These are phyloP conservation scores for Tuber indicum DNA, from an alignment of 495 filamentous ascomycete genomes.

Conservation along the genomic window DNA sequence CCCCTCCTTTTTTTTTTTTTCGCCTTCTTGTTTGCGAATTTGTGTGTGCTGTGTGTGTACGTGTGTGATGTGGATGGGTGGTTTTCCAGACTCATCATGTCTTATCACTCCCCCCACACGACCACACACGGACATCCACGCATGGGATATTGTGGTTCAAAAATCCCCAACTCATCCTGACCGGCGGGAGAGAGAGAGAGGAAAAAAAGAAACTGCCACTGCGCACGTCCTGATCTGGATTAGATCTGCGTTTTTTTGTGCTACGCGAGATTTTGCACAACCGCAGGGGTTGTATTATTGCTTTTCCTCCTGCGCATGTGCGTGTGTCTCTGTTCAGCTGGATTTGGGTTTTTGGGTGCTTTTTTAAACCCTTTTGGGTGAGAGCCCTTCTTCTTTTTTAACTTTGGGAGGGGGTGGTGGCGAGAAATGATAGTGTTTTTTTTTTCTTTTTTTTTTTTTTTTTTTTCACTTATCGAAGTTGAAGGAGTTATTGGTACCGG, in stretches of 20 bases:
- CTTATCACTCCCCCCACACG: neutral
- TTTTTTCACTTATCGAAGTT: neutral
- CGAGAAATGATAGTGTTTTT: neutral
- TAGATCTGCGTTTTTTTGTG: neutral
- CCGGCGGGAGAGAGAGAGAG: neutral
- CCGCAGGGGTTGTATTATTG: neutral
- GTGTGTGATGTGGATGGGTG: neutral
- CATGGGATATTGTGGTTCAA: no score
- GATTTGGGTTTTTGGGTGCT: neutral
- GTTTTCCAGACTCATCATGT: neutral
- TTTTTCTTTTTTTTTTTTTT: no score
- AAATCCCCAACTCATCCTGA: neutral
- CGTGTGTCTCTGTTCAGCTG: constrained; percentile 1
- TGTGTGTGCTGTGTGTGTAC: neutral
- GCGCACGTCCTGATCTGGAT: neutral
- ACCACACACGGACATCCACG: no score
- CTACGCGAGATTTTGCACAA: neutral
- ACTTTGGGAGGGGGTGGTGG: neutral
- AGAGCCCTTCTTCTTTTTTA: no score
- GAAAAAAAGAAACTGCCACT: neutral
- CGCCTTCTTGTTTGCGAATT: neutral
- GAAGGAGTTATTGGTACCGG: neutral
- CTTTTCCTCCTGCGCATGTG: neutral
- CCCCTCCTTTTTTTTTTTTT: neutral
- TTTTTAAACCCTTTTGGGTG: no score